Conservation (phyloP, 2,329 filamentous ascomycete species). For the Phaeophleospora eucalypticola region DNA sequence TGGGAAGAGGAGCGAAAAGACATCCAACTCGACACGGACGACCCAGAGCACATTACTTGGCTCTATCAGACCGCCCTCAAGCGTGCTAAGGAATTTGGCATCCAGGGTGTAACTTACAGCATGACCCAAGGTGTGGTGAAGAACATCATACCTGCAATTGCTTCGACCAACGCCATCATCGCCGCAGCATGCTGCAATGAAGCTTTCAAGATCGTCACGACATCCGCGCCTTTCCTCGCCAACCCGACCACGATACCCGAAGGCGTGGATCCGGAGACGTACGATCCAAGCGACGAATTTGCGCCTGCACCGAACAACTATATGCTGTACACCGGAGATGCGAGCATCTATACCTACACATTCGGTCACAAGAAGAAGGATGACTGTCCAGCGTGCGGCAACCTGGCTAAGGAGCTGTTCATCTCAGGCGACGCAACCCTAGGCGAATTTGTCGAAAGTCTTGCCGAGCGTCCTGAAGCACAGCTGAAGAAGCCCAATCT, state of each 20-base stretch:
- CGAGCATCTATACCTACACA: conserved; percentile 93
- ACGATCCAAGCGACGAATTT: conserved; percentile 18
- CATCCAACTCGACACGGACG: conserved; percentile 84
- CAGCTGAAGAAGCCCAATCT: conserved; percentile 93
- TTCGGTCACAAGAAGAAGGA: conserved; percentile 92
- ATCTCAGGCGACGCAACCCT: conserved; percentile 70
- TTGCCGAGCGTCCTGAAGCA: conserved; percentile 78
- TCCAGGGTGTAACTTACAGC: conserved; percentile 87
- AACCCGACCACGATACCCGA: conserved; percentile 51
- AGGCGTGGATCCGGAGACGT: conserved; percentile 20
- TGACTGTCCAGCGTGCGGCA: conserved; percentile 92
- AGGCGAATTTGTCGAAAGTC: conserved; percentile 76
- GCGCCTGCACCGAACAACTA: conserved; percentile 61
- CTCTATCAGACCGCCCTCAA: conserved; percentile 78
- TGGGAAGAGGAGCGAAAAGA: conserved; percentile 75
- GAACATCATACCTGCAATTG: conserved; percentile 98
- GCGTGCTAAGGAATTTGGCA: conserved; percentile 83
- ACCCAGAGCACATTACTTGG: conserved; percentile 97
- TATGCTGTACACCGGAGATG: conserved; percentile 99
- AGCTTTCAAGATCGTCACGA: conserved; percentile 87
- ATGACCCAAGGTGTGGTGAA: conserved; percentile 97
- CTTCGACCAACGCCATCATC: conserved; percentile 94
- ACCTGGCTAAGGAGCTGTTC: conserved; percentile 68
- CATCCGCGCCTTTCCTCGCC: conserved; percentile 73
- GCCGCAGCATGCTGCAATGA: conserved; percentile 96